Evolutionary conservation across 768 basidiomycete genomes (phyloP).

Genomic region (Leccinum subtestaceum): DNA sequence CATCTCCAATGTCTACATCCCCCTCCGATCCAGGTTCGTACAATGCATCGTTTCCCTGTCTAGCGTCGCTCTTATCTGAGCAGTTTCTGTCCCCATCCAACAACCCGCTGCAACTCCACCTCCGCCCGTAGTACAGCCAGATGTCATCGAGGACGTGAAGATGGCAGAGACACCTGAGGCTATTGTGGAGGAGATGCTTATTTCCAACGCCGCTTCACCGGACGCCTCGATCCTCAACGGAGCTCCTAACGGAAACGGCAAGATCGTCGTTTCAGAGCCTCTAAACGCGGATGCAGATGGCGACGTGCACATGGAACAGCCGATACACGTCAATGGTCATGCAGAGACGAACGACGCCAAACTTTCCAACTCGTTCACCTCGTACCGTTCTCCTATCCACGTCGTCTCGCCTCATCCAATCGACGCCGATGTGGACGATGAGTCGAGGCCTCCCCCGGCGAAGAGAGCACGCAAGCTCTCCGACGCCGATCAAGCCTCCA

Average conservation of each 20-base stretch:
- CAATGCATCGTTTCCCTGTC: constrained; percentile 14
- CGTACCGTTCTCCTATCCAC: constrained; percentile 35
- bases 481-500: constrained; percentile 71
- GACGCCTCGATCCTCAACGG: constrained; percentile 3
- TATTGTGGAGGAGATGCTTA: constrained; percentile 14
- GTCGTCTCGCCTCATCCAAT: constrained; percentile 29
- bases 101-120: constrained; percentile 47
- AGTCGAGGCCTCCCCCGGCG: constrained; percentile 71
- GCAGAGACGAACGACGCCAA: constrained; percentile 7
- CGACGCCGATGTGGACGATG: constrained; percentile 36
- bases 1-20: constrained; percentile 41
- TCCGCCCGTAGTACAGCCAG: constrained; percentile 43
- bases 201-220: constrained; percentile 15
- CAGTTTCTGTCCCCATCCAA: constrained; percentile 44
- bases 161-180: constrained; percentile 41
- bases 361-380: constrained; percentile 28
- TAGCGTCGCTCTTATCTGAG: constrained; percentile 28
- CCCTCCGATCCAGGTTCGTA: constrained; percentile 52
- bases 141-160: constrained; percentile 52
- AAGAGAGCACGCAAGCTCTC: constrained; percentile 77
- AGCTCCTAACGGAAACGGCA: constrained; percentile 23
- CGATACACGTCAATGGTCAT: constrained; percentile 26
- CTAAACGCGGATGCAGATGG: constrained; percentile 26
- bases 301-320: constrained; percentile 32
- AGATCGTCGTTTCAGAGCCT: constrained; percentile 33